Evolutionary conservation across 495 filamentous ascomycete species (phyloP).

Genomic region (Hypoxylon lenormandii): DNA sequence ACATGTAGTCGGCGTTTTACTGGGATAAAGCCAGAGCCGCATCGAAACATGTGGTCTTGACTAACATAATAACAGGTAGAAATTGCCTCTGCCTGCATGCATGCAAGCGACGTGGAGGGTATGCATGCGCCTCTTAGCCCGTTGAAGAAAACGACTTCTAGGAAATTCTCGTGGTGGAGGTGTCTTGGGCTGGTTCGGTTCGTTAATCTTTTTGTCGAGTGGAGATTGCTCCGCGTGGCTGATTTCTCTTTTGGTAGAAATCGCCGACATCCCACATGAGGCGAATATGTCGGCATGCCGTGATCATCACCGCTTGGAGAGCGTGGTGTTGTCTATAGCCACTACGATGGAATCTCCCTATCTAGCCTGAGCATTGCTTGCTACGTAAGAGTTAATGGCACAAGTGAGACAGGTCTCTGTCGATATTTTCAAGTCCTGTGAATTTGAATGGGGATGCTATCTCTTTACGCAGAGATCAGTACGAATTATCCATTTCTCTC

Average conservation of each 20-base stretch:
- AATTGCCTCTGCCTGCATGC: background rate
- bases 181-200: background rate
- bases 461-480: slow-evolving; percentile 82
- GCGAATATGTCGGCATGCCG: no score
- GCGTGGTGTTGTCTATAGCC: no score
- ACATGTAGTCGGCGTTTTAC: no score
- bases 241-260: no score
- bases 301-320: no score
- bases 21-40: no score
- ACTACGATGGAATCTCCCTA: background rate
- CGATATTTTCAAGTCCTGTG: slow-evolving; percentile 46
- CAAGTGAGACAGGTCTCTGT: background rate
- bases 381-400: background rate
- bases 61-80: no score
- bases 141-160: slow-evolving; percentile 15
- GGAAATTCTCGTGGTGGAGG: background rate
- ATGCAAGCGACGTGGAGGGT: background rate
- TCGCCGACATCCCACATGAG: no score
- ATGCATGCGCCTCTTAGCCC: background rate
- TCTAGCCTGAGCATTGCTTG: background rate
- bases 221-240: background rate
- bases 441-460: background rate
- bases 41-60: no score
- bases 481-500: slow-evolving; percentile 93
- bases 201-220: background rate